phyloP scores from a whole-genome alignment of 78 protist species.

The Guillardia theta region DNA sequence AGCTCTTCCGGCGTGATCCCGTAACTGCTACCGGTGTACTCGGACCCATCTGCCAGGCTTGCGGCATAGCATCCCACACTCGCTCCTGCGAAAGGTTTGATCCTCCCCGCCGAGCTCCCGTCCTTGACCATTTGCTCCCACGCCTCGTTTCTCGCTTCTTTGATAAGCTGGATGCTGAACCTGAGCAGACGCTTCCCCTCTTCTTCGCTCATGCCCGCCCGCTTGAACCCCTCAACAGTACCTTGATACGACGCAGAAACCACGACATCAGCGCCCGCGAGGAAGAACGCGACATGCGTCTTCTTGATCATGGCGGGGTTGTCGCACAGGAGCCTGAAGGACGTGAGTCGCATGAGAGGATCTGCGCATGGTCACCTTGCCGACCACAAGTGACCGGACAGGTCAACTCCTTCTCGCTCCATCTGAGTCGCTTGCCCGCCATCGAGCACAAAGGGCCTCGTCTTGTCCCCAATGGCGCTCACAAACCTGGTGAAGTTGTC shows the following conservation, averaged over 20 bases:
- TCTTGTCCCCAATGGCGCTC: too few relatives aligned
- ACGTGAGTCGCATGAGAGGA: not conserved
- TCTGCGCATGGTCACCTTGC: not conserved
- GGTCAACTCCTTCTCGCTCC: not conserved
- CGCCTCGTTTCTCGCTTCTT: not conserved
- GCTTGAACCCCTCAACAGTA: not conserved
- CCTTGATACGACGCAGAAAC: not conserved
- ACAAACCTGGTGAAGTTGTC: too few relatives aligned
- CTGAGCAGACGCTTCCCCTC: not conserved
- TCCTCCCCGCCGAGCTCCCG: not conserved
- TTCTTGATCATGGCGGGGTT: not conserved
- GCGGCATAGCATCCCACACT: not conserved
- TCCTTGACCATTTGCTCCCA: not conserved
- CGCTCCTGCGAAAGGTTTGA: not conserved
- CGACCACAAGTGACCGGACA: not conserved
- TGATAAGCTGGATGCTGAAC: not conserved
- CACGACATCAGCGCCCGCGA: not conserved
- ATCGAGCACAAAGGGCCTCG: too few relatives aligned
- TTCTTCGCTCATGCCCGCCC: not conserved
- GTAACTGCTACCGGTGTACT: not conserved
- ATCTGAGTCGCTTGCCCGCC: too few relatives aligned
- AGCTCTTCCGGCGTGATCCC: not conserved
- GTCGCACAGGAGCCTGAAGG: not conserved
- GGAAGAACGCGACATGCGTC: not conserved
- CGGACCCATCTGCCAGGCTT: constrained; percentile 16